Base-by-base conservation (phyloP, 495 filamentous ascomycete species). In the Xylaria curta region DNA sequence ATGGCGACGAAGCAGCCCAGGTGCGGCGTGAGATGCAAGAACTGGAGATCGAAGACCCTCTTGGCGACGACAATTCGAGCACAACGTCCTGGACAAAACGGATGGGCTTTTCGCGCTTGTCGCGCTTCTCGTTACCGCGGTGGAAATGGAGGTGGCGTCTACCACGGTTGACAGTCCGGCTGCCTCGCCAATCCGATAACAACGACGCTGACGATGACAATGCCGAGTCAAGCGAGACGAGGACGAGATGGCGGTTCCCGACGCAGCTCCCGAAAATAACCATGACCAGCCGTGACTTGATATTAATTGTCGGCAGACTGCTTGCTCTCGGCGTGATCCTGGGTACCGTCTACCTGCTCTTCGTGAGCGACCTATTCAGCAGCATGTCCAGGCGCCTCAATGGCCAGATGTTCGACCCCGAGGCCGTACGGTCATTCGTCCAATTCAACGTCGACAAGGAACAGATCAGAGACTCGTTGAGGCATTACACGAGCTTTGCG, bases 21-120 rank as follows among this genome's bases (percentile, higher is more conserved):
- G 83, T 97, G 62, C 89, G 91, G 70, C 86, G 89, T 74, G 93
- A 94, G 82, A 91, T 98, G 81, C 89, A 94, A 74, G 91, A 97
- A 85, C 89, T 99, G 88, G 95, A 97, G 76, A 88, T 97, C 8
- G 85, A 94, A 72, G 95, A 97, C 76, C 89, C 90, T 4, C 87
- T 85, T 66, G 83, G 78, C 65, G 80, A 70, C 63, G 84, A 72
- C 46, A 76, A 70, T 12, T 80, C 84, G 21, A 76, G 76, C 15
- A 80, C 81, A 28, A 82, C 80, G 1, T 72, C 81, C 26, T 87
- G 85, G 85, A 84, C 82, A 66, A 85, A 86, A 80, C 76, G 87
- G 70, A 86, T 89, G 70, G 38, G 62, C 51, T 60, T 71, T 49
- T 81, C 81, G 36, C 78, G 62, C 40, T 51, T 71, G 28, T 81